phyloP scores from a whole-genome alignment of 2,329 filamentous ascomycete species.

The Elsinoe australis region DNA sequence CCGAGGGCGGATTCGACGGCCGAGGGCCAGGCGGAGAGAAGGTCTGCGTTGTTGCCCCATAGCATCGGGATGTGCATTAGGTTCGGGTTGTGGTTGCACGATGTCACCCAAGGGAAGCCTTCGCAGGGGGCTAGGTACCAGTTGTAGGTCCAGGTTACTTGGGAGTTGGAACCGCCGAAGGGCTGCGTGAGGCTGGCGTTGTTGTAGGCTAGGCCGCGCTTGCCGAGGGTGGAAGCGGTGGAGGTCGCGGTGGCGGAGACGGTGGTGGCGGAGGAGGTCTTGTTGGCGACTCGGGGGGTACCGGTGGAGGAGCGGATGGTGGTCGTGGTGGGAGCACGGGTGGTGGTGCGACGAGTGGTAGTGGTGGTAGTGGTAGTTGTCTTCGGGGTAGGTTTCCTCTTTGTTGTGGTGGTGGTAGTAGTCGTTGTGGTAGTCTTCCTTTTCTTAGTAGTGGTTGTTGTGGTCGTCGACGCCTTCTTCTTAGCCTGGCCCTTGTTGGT shows the following conservation, averaged over 20 bases:
- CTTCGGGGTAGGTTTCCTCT: background rate
- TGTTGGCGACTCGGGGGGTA: background rate
- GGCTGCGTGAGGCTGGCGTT: slow-evolving; percentile 31
- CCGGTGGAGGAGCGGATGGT: background rate
- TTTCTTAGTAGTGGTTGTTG: background rate
- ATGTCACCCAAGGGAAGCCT: slow-evolving; percentile 5
- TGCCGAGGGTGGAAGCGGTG: slow-evolving; percentile 28
- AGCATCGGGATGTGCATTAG: slow-evolving; percentile 26
- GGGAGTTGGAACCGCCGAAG: slow-evolving; percentile 40
- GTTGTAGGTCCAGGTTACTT: slow-evolving; percentile 27
- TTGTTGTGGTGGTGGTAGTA: background rate
- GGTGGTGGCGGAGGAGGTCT: background rate
- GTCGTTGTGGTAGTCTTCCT: background rate
- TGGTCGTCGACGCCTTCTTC: slow-evolving; percentile 20
- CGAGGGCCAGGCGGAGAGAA: slow-evolving; percentile 22
- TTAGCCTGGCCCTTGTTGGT: slow-evolving; percentile 30
- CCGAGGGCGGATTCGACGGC: slow-evolving; percentile 23
- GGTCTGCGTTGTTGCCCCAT: slow-evolving; percentile 22
- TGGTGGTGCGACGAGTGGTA: background rate
- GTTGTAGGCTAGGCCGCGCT: slow-evolving; percentile 62
- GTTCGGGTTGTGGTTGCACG: slow-evolving; percentile 23
- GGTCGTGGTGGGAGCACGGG: background rate
- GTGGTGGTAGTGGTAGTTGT: slow-evolving; percentile 3
- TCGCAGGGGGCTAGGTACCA: slow-evolving; percentile 22
- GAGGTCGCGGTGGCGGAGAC: background rate